Evolutionary conservation across 2,329 filamentous ascomycete species (phyloP), one percentile per base, ranked within the genome.

Genomic region (Stagonosporopsis chrysanthemi): DNA sequence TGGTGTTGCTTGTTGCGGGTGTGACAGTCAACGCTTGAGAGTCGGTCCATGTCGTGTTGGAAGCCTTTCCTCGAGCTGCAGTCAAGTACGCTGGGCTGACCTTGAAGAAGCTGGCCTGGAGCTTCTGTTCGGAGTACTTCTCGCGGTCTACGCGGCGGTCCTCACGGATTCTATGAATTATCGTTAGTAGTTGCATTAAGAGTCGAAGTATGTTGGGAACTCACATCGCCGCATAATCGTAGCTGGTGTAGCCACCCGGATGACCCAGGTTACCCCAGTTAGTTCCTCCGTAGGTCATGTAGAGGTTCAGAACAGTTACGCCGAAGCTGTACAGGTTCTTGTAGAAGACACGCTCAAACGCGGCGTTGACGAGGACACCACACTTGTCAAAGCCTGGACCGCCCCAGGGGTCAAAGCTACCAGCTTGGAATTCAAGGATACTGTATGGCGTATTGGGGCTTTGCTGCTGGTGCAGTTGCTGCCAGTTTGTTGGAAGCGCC

Each of bases 251-350:
- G 7, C 71, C 79, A 38, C 86, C 87, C 9, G 88, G 82, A 63
- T 91, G 86, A 0, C 90, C 71, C 0, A 75, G 60, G 22, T 75
- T 93, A 0, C 90, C 90, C 91, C 90, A 94, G 70, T 94, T 95
- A 0, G 90, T 93, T 6, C 90, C 91, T 14, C 91, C 91, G 63
- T 83, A 90, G 0, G 84, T 87, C 90, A 93, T 93, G 72, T 92
- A 93, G 1, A 91, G 69, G 64, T 88, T 92, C 55, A 92, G 79
- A 7, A 94, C 84, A 0, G 84, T 86, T 2, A 88, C 83, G 0
- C 86, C 88, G 15, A 88, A 84, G 35, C 86, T 85, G 49, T 88
- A 84, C 48, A 87, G 81, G 64, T 92, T 91, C 81, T 93, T 94
- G 75, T 92, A 90, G 69, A 92, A 91, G 0, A 95, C 87, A 15